Conservation (phyloP, 345 rosid genomes). For the Cardiospermum halicacabum region DNA sequence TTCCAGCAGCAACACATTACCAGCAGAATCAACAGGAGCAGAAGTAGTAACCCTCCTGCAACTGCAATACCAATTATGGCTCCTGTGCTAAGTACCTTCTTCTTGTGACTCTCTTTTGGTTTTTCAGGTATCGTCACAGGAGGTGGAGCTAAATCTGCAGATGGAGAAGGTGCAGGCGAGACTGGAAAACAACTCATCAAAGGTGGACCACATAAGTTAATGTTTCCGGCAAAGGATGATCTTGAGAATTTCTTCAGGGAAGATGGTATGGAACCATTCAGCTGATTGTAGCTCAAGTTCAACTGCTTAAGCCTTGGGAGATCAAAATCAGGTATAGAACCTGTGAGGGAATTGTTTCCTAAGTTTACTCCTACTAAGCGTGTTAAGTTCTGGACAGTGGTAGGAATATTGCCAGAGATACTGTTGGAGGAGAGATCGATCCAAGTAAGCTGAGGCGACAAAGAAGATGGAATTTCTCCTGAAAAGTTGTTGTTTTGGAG, state of each 20-base stretch:
- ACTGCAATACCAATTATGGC: conserved; percentile 60
- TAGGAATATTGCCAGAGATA: conserved; percentile 61
- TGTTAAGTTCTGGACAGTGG: conserved; percentile 41
- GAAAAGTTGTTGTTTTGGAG: conserved; percentile 86
- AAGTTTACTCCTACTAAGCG: conserved; percentile 55
- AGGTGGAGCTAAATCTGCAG: conserved; percentile 27
- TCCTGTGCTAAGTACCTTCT: conserved; percentile 43
- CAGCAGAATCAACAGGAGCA: conserved; percentile 41
- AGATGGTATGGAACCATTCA: conserved; percentile 74
- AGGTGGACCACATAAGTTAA: conserved; percentile 63
- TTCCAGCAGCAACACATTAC: conserved; percentile 53
- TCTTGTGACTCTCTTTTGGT: conserved; percentile 27
- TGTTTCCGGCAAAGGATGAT: conserved; percentile 72
- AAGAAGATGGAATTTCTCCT: conserved; percentile 53
- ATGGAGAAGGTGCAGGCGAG: conserved; percentile 56
- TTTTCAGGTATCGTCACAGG: conserved; percentile 23
- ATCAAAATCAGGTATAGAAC: conserved; percentile 53
- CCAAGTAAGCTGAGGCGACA: conserved; percentile 44
- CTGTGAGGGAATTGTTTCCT: conserved; percentile 65
- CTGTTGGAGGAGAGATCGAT: conserved; percentile 80
- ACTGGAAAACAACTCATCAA: conserved; percentile 42
- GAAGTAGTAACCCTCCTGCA: conserved; percentile 48
- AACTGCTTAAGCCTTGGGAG: conserved; percentile 50
- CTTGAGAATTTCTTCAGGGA: conserved; percentile 54
- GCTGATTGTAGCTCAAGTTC: conserved; percentile 72